Conservation (phyloP, 768 basidiomycete species). For the Calocera cornea region DNA sequence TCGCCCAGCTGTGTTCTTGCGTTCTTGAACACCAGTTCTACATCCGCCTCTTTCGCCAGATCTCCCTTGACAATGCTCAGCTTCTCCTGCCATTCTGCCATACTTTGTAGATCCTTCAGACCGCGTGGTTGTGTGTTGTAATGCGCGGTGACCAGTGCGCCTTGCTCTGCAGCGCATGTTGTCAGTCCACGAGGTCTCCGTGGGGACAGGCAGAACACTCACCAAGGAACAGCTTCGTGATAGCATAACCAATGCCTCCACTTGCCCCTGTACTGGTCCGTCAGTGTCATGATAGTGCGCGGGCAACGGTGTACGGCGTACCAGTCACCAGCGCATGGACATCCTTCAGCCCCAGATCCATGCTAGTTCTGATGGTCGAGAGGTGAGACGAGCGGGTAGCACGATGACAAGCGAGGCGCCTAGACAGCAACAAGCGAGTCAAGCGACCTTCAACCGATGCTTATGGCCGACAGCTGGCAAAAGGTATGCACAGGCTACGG, state of each 20-base stretch:
- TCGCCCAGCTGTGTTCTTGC: constrained; percentile 9
- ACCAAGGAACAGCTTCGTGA: constrained; percentile 44
- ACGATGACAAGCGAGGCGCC: neutral
- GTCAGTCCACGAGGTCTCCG: neutral
- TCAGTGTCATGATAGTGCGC: neutral
- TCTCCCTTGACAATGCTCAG: constrained; percentile 39
- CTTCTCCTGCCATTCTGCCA: constrained; percentile 26
- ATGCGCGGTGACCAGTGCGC: constrained; percentile 57
- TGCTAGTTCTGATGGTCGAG: constrained; percentile 13
- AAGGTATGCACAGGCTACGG: neutral
- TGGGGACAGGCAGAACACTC: constrained; percentile 14
- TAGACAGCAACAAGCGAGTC: neutral
- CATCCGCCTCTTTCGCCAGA: constrained; percentile 43
- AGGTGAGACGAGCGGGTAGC: neutral
- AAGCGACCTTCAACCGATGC: neutral
- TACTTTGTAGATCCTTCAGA: constrained; percentile 30
- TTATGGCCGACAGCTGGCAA: neutral
- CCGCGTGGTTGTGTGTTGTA: constrained; percentile 42
- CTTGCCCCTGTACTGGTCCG: constrained; percentile 40
- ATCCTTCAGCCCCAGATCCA: constrained; percentile 45
- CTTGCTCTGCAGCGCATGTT: constrained; percentile 37
- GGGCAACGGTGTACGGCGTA: constrained; percentile 16
- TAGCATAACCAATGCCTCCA: constrained; percentile 61
- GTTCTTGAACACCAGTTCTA: constrained; percentile 34
- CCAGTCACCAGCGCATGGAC: constrained; percentile 62